Base-by-base conservation (phyloP, 768 basidiomycete species). In the Hygrophorus pudorinus region DNA sequence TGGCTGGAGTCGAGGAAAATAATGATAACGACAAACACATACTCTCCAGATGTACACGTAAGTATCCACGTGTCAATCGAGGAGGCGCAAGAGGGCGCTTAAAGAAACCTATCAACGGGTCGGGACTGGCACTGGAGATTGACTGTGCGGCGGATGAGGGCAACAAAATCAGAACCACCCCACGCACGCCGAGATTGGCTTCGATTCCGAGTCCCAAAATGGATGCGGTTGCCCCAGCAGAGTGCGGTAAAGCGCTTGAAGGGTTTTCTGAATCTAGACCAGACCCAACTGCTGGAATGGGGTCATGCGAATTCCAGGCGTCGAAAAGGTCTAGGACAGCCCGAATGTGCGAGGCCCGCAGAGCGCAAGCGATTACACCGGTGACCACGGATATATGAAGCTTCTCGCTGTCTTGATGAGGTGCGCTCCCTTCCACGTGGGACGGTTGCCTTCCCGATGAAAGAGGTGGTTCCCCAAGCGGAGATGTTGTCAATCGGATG, bases 81-180 rank as follows among this genome's bases (percentile, higher is more conserved):
- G 78, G 81, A 35, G 81, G 79, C 4, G 70, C 57, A n/a, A 84
- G 61, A 2, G 84, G 83, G 17, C 66, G 70, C 14, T 65, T 58
- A 56, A 80, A 85, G 55, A 76, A 86, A 40, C 51, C 51, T 10
- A 44, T 48, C 46, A 62, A 42, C 18, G 50, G 12, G 17, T 17
- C 24, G n/a, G n/a, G 20, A 24, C 51, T 27, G 16, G 42, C 36
- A 9, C 16, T 38, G 24, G 53, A 32, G 20, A 54, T 46, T 38
- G 46, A 38, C 5, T 48, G 46, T 35, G 50, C 44, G 2, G 46
- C 30, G 14, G 51, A 47, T 7, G 61, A 52, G 0, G 71, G 67
- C 40, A 78, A 64, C 10, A 78, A 49, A 27, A 83, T 48, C 5
- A 79, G 44, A 21, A 73, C 58, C 5, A 80, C 57, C 10, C 75